These are phyloP conservation scores for Citropsis articulata DNA, from an alignment of 345 rosid genomes.

Conservation along the genomic window DNA sequence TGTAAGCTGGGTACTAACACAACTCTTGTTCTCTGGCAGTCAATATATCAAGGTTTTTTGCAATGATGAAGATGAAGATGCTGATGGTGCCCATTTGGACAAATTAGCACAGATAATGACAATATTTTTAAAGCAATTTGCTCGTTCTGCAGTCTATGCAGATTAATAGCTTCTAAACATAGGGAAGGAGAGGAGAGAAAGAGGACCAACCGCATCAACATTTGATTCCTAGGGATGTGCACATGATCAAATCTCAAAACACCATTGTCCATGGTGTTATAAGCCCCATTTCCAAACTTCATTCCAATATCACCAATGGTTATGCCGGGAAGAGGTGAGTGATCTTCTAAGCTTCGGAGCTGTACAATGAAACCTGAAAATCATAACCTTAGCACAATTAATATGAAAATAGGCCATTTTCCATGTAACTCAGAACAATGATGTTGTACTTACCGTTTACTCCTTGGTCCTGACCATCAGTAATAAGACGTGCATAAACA, in stretches of 20 bases:
- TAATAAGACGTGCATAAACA: conserved; percentile 88
- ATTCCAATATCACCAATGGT: conserved; percentile 92
- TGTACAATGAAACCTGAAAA: conserved; percentile 91
- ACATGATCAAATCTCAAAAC: conserved; percentile 84
- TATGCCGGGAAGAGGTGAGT: conserved; percentile 92
- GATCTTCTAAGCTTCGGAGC: conserved; percentile 92
- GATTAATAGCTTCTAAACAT: not conserved
- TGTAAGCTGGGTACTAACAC: not conserved
- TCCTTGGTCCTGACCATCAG: conserved; percentile 75
- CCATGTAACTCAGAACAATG: not conserved
- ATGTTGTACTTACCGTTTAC: conserved; percentile 63
- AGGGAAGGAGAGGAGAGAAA: conserved; percentile 10
- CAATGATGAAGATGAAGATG: not conserved
- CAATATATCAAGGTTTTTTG: not conserved
- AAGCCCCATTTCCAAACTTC: conserved; percentile 91
- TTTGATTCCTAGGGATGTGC: conserved; percentile 90
- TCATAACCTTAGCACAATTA: conserved; percentile 20
- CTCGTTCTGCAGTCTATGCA: too few relatives aligned
- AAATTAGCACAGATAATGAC: conserved; percentile 1
- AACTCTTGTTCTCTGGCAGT: not conserved
- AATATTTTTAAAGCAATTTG: not conserved
- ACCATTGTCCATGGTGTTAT: conserved; percentile 96
- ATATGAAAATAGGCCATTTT: conserved; percentile 1
- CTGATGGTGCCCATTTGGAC: not conserved
- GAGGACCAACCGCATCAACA: conserved; percentile 80